Evolutionary conservation across 1,139 yeast genomes (phyloP), one percentile per base, ranked within the genome.

Genomic region (Maudiozyma humilis): DNA sequence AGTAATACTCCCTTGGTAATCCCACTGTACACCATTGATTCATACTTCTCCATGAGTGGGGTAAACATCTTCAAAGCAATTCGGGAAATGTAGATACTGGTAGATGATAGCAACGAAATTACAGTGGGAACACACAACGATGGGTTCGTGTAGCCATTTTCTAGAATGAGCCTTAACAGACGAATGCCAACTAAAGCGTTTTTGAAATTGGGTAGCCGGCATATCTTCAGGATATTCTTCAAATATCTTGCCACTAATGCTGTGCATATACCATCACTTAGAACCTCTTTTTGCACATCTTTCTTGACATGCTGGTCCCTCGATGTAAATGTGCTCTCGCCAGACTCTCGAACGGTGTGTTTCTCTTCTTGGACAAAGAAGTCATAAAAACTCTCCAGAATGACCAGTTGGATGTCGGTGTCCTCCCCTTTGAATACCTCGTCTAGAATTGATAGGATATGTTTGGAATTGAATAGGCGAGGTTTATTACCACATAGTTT

Each of bases 71-170:
- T 71, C 2, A 66, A 49, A 0, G 89, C 85, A 8, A 72, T 63
- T 1, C 60, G 60, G 32, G 72, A 66, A 23, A 82, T 67, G n/a
- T 63, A 60, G 2, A 57, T 57, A 23, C 67, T 64, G 0, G 68
- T 61, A 1, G 87, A 77, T 0, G 85, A 71, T 48, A 80, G 79
- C 36, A 87, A 65, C 0, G 91, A 91, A 45, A 86, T 72, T 2
- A 84, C 69, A 0, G 87, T 79, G 0, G 89, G 75, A 12, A 81
- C 73, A 51, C 88, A 78, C 4, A 71, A 55, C 45, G 82, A 75
- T 1, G 95, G 95, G 55, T 82, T 85, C 0, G 82, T 83, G 60
- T 76, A 80, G 0, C 95, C 95, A 42, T 77, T 69, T 29, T 70
- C 69, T 3, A 82, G 70, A 20, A 82, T 73, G 38, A 75, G 60